phyloP scores from a whole-genome alignment of 305 asterid species.

The Lippia alba region DNA sequence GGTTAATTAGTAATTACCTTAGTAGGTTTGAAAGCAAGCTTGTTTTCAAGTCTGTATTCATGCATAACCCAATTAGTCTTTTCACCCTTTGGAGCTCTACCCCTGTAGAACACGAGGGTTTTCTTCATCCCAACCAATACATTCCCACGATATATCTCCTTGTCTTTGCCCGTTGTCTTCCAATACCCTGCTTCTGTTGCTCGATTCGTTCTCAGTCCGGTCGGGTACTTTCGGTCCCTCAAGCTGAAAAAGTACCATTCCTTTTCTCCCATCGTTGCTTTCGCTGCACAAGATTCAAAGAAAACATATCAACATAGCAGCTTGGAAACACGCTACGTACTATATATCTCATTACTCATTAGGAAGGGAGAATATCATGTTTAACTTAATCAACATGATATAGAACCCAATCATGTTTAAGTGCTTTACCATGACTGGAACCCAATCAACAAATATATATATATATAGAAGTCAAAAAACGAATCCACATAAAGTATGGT shows the following conservation, averaged over 20 bases:
- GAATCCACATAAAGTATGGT: too few relatives aligned
- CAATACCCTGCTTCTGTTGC: constrained; percentile 90
- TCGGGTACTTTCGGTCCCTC: constrained; percentile 83
- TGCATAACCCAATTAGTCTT: constrained; percentile 95
- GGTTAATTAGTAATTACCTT: constrained; percentile 47
- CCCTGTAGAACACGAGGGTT: constrained; percentile 82
- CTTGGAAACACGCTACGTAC: too few relatives aligned
- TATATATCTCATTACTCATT: too few relatives aligned
- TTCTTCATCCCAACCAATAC: constrained; percentile 85
- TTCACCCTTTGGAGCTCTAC: constrained; percentile 97
- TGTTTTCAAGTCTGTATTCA: constrained; percentile 71
- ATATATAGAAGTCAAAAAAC: too few relatives aligned
- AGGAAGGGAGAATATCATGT: too few relatives aligned
- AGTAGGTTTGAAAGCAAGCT: constrained; percentile 54
- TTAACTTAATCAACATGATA: too few relatives aligned
- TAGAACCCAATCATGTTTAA: too few relatives aligned
- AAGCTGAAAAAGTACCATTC: constrained; percentile 91
- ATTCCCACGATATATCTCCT: constrained; percentile 68
- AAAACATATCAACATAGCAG: too few relatives aligned
- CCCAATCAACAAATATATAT: too few relatives aligned
- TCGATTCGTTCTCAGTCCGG: constrained; percentile 77
- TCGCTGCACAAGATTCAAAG: constrained; percentile 42
- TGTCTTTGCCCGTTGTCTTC: constrained; percentile 95
- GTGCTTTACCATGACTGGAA: too few relatives aligned
- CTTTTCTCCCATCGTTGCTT: constrained; percentile 89